A percentile compares a stretch with the other conserved stretches of the same genome.
Conservation (phyloP, 2,329 filamentous ascomycete species). For the Colletotrichum camelliae region DNA sequence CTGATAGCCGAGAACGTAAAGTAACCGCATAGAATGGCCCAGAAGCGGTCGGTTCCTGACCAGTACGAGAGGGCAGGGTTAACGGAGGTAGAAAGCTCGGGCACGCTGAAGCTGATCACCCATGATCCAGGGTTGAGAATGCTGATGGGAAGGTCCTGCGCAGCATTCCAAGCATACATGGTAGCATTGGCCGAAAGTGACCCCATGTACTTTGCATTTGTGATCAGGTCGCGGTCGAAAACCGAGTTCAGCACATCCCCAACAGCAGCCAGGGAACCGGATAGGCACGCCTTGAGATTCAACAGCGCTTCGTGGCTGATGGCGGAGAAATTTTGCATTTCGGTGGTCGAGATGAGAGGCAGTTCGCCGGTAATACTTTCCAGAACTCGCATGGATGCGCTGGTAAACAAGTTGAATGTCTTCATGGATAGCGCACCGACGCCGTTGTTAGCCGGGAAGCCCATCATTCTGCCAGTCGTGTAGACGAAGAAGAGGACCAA, state of each 20-base stretch:
- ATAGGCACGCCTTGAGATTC: slow-evolving; percentile 60
- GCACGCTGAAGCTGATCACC: slow-evolving; percentile 61
- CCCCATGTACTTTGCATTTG: slow-evolving; percentile 30
- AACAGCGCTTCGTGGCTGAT: slow-evolving; percentile 75
- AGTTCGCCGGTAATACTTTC: slow-evolving; percentile 56
- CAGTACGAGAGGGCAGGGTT: slow-evolving; percentile 70
- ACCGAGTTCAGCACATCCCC: slow-evolving; percentile 48
- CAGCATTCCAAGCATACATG: slow-evolving; percentile 25
- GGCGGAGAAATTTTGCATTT: slow-evolving; percentile 79
- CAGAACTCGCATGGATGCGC: slow-evolving; percentile 52
- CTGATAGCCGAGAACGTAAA: slow-evolving; percentile 75
- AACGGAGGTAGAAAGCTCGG: slow-evolving; percentile 41
- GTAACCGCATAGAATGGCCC: slow-evolving; percentile 84
- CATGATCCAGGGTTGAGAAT: slow-evolving; percentile 57
- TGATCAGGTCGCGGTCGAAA: slow-evolving; percentile 45
- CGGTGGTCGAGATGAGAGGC: slow-evolving; percentile 56
- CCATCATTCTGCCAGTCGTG: slow-evolving; percentile 20
- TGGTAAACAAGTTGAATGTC: slow-evolving; percentile 47
- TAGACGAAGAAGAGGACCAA: slow-evolving; percentile 7
- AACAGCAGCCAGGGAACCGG: slow-evolving; percentile 42
- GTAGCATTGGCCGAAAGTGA: slow-evolving; percentile 25
- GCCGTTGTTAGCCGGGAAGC: slow-evolving; percentile 12
- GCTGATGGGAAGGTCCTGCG: slow-evolving; percentile 36
- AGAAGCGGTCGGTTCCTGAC: slow-evolving; percentile 67
- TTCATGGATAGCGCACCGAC: slow-evolving; percentile 23